Percentiles rank a stretch among this genome's conserved stretches.
These are phyloP conservation scores for Knufia petricola DNA, from an alignment of 2,329 filamentous ascomycete species.

Conservation along the genomic window DNA sequence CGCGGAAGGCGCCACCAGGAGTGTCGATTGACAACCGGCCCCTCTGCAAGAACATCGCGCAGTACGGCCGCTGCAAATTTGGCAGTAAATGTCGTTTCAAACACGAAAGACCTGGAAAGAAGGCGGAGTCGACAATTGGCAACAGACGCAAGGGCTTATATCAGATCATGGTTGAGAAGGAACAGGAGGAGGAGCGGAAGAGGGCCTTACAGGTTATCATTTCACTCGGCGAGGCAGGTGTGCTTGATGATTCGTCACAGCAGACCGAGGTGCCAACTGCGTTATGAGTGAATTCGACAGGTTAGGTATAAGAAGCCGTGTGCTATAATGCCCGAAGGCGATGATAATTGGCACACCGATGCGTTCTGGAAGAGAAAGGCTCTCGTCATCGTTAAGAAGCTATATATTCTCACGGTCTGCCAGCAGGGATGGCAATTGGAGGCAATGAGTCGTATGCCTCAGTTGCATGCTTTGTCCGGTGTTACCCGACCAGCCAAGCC, in stretches of 20 bases:
- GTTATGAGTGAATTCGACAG: too few species aligned
- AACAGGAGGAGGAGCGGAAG: slow-evolving; percentile 34
- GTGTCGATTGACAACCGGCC: slow-evolving; percentile 21
- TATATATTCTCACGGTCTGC: too few species aligned
- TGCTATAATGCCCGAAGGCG: too few species aligned
- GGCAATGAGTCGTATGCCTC: too few species aligned
- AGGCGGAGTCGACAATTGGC: slow-evolving; percentile 21
- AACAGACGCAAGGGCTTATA: slow-evolving; percentile 32
- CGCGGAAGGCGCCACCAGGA: slow-evolving; percentile 14
- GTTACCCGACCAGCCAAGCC: too few species aligned
- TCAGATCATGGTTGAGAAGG: slow-evolving; percentile 35
- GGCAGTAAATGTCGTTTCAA: slow-evolving; percentile 35
- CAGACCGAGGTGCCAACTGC: too few species aligned
- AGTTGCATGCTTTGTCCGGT: too few species aligned
- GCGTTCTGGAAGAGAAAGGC: too few species aligned
- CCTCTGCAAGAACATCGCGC: slow-evolving; percentile 33
- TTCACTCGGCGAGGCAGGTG: slow-evolving; percentile 34
- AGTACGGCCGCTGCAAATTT: slow-evolving; percentile 33
- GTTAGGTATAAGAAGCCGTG: too few species aligned
- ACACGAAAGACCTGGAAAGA: slow-evolving; percentile 29
- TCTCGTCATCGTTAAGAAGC: too few species aligned
- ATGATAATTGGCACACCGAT: too few species aligned
- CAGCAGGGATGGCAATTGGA: too few species aligned
- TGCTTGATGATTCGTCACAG: slow-evolving; percentile 24
- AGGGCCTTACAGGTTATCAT: slow-evolving; percentile 34